These are phyloP conservation scores for Rosa multiflora DNA, from an alignment of 306 rosid genomes.

Conservation along the genomic window DNA sequence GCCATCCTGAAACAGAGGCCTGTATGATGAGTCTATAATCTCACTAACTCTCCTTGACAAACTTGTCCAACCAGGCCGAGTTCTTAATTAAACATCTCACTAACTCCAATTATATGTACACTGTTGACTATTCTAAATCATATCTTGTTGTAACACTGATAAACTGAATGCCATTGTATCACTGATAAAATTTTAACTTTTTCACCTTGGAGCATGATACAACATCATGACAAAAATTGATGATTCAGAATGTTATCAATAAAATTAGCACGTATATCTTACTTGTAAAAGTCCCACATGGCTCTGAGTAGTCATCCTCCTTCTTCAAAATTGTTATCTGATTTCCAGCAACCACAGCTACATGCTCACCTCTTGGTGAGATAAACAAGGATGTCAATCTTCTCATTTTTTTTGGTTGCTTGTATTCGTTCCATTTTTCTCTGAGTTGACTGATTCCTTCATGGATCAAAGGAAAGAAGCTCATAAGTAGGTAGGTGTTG, in stretches of 20 bases:
- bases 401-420: constrained; percentile 57
- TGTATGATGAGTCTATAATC: not conserved
- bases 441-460: constrained; percentile 68
- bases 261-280: constrained; percentile 26
- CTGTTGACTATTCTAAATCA: not conserved
- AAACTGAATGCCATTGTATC: not conserved
- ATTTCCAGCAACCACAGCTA: constrained; percentile 89
- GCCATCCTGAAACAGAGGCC: not conserved
- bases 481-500: constrained; percentile 5
- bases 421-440: constrained; percentile 67
- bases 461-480: constrained; percentile 6
- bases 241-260: not conserved
- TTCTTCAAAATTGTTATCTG: constrained; percentile 72
- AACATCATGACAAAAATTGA: constrained; percentile 8
- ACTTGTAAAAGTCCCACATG: constrained; percentile 74
- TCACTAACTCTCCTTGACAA: not conserved
- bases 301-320: constrained; percentile 67
- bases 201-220: not conserved
- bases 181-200: not conserved
- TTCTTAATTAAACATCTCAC: not conserved
- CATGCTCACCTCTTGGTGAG: constrained; percentile 67
- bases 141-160: not conserved
- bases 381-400: constrained; percentile 62
- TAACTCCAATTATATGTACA: not conserved
- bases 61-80: not conserved